Conservation (phyloP, 768 basidiomycete genomes). For the Piloderma croceum region DNA sequence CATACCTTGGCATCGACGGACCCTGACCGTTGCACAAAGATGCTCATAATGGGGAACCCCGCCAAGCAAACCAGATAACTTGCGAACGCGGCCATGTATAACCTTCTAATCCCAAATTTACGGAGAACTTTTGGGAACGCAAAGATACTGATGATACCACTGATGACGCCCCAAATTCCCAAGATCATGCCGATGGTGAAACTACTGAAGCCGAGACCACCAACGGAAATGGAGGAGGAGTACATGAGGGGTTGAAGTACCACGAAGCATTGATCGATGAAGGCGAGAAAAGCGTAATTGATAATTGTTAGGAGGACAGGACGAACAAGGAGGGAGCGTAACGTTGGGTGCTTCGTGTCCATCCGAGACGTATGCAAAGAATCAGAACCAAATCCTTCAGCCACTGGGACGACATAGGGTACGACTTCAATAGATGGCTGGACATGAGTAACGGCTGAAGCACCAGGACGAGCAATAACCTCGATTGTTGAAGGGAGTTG, state of each 20-base stretch:
- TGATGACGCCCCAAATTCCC: slow-evolving; percentile 5
- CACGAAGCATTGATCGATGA: slow-evolving; percentile 21
- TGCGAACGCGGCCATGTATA: background rate
- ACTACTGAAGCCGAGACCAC: background rate
- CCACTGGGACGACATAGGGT: too few relatives aligned
- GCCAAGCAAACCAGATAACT: too few relatives aligned
- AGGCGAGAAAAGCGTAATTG: slow-evolving; percentile 15
- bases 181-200: slow-evolving; percentile 1
- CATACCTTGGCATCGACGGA: slow-evolving; percentile 2
- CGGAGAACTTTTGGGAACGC: slow-evolving; percentile 16
- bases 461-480: too few relatives aligned
- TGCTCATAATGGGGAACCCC: slow-evolving; percentile 6
- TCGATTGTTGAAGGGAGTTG: too few relatives aligned
- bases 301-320: background rate
- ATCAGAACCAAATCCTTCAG: too few relatives aligned
- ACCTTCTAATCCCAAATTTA: background rate
- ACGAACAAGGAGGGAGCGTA: background rate
- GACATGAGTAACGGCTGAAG: too few relatives aligned
- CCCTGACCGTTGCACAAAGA: slow-evolving; percentile 2
- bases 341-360: background rate
- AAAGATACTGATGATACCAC: background rate
- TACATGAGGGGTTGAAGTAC: slow-evolving; percentile 13
- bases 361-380: too few relatives aligned
- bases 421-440: too few relatives aligned
- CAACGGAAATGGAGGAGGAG: slow-evolving; percentile 15